Evolutionary conservation across 495 filamentous ascomycete genomes (phyloP).

Genomic region (Xylaria venustula): DNA sequence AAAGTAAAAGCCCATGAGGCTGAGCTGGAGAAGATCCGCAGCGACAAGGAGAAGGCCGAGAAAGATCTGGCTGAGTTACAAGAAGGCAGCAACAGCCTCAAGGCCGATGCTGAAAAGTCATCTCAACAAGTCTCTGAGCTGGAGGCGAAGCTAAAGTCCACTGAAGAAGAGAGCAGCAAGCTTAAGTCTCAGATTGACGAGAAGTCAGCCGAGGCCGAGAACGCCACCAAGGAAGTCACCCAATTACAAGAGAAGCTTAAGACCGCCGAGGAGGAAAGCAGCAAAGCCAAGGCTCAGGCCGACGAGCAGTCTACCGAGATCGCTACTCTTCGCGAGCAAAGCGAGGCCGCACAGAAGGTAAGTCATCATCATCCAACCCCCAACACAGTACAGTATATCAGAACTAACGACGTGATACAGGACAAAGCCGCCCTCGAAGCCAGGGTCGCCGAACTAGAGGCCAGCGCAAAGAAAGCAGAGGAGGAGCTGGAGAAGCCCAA

Average conservation of each 20-base stretch:
- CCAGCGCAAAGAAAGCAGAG: conserved; percentile 9
- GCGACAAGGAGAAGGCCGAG: conserved; percentile 1
- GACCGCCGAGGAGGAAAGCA: conserved; percentile 4
- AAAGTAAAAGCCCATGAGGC: neutral
- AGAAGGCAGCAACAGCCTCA: neutral
- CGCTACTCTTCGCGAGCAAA: neutral
- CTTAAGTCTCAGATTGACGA: neutral
- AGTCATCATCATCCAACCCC: neutral
- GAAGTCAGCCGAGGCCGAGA: neutral
- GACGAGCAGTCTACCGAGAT: neutral
- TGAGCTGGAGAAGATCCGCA: neutral
- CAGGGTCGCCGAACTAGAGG: conserved; percentile 7
- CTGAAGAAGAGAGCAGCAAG: conserved; percentile 2
- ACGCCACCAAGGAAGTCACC: conserved; percentile 5
- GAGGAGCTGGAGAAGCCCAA: neutral
- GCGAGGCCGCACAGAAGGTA: neutral
- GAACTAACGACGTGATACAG: conserved; percentile 2
- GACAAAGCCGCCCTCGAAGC: conserved; percentile 8
- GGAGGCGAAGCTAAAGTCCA: neutral
- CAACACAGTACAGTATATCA: neutral
- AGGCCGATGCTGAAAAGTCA: neutral
- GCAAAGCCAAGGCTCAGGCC: neutral
- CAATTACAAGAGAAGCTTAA: conserved; percentile 13
- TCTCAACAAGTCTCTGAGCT: conserved; percentile 4
- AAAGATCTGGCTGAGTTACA: neutral